Base-by-base conservation (phyloP, 352 stramenopile species). In the Globisporangium canariense region DNA sequence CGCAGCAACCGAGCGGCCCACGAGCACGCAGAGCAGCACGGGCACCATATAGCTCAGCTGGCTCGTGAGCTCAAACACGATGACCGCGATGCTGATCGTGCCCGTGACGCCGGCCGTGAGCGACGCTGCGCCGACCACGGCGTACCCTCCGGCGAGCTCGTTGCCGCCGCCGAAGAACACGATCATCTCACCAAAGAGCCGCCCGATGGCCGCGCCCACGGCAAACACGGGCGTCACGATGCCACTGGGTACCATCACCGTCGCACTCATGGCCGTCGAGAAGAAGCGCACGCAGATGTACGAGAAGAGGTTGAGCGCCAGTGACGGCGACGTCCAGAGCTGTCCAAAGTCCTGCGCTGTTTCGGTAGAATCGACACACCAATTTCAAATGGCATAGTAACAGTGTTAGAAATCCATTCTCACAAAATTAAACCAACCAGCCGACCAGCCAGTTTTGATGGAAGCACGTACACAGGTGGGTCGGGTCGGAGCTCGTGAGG, bases 151-250 rank as follows among this genome's bases (percentile, higher is more conserved):
- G 3, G 87, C 77, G 13, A 87, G 52, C 20, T 81, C 74, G 36
- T 74, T 67, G n/a, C 76, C 73, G 2, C 79, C 69, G 13, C 79
- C 80, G 1, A 88, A 52, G 20, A 84, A 72, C 47, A 89, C 74
- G 1, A 93, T 72, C 46, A 90, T 69, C 65, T 98, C 91, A 34
- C 93, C 93, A 78, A 97, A 94, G 11, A 98, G 71, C 8, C 93
- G 80, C 4, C 93, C 93, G 18, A 98, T 67, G 2, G 78, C 82
- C 3, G 88, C 88, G n/a, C 93, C 93, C 34, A 96, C 81, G 4
- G 92, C 78, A 65, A 98, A 98, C 22, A 97, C 78, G 0, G 93
- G 93, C 20, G 89, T 97, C 51, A 98, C 94, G 36, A 98, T 83
- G 6, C 93, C 93, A 25, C 88, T 90, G 4, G 92, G 91, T 3